Evolutionary conservation across 352 stramenopile species (phyloP).

Genomic region (Globisporangium solare): DNA sequence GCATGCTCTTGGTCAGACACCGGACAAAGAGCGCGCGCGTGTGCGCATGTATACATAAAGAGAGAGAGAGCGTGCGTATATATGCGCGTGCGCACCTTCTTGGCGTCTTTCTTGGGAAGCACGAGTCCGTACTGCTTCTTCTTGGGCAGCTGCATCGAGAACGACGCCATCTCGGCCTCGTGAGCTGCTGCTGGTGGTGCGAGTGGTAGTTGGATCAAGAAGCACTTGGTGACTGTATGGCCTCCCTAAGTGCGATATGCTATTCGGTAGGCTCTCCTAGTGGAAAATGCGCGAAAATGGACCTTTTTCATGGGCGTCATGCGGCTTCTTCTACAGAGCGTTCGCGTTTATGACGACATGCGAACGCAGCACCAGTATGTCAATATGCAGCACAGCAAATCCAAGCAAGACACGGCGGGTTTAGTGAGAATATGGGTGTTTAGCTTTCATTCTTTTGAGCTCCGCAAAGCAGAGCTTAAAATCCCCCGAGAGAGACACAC

Average conservation of each 20-base stretch:
- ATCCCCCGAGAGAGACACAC: constrained; percentile 2
- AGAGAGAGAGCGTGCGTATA: background rate
- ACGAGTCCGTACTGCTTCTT: constrained; percentile 23
- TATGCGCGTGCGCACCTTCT: constrained; percentile 4
- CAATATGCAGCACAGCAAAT: background rate
- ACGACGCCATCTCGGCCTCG: no score
- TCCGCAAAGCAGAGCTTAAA: constrained; percentile 5
- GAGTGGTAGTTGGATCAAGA: constrained; percentile 35
- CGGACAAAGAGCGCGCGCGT: background rate
- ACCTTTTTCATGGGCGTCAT: no score
- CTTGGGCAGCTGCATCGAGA: constrained; percentile 35
- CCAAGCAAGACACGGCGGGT: background rate
- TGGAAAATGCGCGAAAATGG: no score
- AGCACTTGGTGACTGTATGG: constrained; percentile 10
- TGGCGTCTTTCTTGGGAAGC: constrained; percentile 13
- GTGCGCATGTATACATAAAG: background rate
- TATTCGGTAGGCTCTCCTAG: background rate
- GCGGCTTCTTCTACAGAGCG: no score
- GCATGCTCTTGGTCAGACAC: background rate
- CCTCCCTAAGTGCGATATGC: constrained; percentile 3
- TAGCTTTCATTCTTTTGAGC: constrained; percentile 20
- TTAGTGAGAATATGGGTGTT: constrained; percentile 14
- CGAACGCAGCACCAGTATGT: no score
- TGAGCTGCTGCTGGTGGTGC: no score
- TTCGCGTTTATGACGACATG: background rate